Base-by-base conservation (phyloP, 768 basidiomycete genomes). In the Hericium erinaceus region DNA sequence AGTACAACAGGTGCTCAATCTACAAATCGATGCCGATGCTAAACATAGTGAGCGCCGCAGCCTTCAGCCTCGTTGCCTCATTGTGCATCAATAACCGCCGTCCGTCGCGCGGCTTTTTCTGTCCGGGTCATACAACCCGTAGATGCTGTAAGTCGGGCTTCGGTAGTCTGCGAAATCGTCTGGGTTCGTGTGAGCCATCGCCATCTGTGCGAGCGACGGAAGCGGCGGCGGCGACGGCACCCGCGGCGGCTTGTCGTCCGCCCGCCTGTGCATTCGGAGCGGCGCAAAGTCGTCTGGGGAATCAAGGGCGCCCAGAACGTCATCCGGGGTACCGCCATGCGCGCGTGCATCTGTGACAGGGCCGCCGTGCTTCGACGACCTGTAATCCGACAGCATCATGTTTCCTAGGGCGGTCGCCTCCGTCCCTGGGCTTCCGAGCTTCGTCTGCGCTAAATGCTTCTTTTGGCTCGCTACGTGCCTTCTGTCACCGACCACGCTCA, bases 111-210 rank as follows among this genome's bases (percentile, higher is more conserved):
- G 63, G 53, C 82, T 83, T 71, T 80, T 87, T 62, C 81, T 72
- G 48, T 83, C 83, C 26, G 70, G 75, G 54, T 81, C 84, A 65
- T 90, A 90, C 61, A 89, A 62, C 41, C 85, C 85, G 65, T 86
- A 91, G 56, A 92, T 80, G 67, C 89, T 92, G 63, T 91, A 91
- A 5, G 89, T 91, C 16, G 89, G 87, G 64, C 89, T 89, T 60
- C 82, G 76, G 60, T 91, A 90, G 51, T 80, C 80, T 6, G 74
- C 79, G 68, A 79, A 87, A 3, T 76, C 82, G 55, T 83, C 79
- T 4, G 80, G 78, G 57, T 86, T 80, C 2, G 72, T 69, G 59
- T 86, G 84, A 48, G 80, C 77, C 65, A 90, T 67, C 52, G 79
- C 88, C 87, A 91, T 87, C 70, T 90, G 89, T 9, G 86, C 74